These are phyloP conservation scores for Eucalyptus pauciflora DNA, from an alignment of 345 rosid species.

Conservation along the genomic window DNA sequence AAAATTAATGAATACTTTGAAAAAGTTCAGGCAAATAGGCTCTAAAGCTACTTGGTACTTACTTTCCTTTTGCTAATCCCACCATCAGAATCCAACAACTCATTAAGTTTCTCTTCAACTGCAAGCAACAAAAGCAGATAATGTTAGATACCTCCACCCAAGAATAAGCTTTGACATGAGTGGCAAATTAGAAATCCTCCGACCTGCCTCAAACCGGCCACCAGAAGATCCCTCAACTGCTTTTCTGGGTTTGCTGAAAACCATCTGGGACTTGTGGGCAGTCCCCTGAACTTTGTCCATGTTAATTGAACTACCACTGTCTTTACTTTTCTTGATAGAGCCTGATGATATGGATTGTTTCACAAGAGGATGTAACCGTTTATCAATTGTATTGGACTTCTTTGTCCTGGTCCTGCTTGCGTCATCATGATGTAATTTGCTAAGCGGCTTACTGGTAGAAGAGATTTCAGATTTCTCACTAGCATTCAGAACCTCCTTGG, in stretches of 20 bases:
- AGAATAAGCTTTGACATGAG: background rate
- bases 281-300: conserved; percentile 39
- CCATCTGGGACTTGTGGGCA: conserved; percentile 38
- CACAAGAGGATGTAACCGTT: conserved; percentile 40
- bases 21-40: background rate
- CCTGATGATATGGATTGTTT: conserved; percentile 45
- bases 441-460: conserved; percentile 10
- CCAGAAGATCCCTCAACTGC: conserved; percentile 42
- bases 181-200: background rate
- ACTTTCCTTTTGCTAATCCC: conserved; percentile 91
- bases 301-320: conserved; percentile 12
- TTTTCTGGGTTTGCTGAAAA: conserved; percentile 45
- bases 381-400: conserved; percentile 29
- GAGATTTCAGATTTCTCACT: conserved; percentile 1
- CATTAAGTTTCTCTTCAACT: conserved; percentile 96
- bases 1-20: background rate
- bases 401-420: conserved; percentile 13
- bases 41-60: conserved; percentile 10
- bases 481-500: conserved; percentile 12
- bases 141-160: background rate
- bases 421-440: conserved; percentile 27
- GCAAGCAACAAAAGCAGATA: conserved; percentile 6
- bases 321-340: conserved; percentile 49
- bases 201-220: conserved; percentile 85
- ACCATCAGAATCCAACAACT: conserved; percentile 84